Conservation (phyloP, 441 rosid species). For the Pelargonium myrrhifolium region DNA sequence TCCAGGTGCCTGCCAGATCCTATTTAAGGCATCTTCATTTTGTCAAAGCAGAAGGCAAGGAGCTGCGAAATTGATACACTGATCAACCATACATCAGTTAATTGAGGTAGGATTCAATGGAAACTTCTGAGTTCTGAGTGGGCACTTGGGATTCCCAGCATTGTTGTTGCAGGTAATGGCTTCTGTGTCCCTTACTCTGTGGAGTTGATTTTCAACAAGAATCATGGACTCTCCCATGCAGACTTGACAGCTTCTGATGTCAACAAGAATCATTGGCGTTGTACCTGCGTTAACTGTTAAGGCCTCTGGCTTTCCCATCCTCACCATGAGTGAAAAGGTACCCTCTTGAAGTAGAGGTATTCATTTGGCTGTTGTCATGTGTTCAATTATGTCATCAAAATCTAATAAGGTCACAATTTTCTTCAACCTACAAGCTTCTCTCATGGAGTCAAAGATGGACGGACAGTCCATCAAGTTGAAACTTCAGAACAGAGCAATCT, state of each 20-base stretch:
- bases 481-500: not conserved
- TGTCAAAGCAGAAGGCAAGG: too few relatives aligned
- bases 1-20: too few relatives aligned
- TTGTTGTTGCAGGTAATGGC: constrained; percentile 48
- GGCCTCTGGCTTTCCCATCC: not conserved
- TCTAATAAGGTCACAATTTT: not conserved
- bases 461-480: not conserved
- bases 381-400: not conserved
- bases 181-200: constrained; percentile 47
- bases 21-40: too few relatives aligned
- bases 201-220: constrained; percentile 53
- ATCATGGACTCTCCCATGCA: constrained; percentile 30
- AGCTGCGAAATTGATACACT: too few relatives aligned
- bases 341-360: too few relatives aligned
- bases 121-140: not conserved
- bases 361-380: not conserved
- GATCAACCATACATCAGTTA: too few relatives aligned
- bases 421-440: not conserved
- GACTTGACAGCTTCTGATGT: constrained; percentile 43
- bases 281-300: too few relatives aligned
- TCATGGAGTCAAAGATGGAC: not conserved
- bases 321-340: too few relatives aligned
- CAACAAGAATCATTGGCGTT: constrained; percentile 46
- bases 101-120: constrained; percentile 12
- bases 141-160: constrained; percentile 31